A percentile compares a stretch with the other conserved stretches of the same genome.
Conservation (phyloP, 2,329 filamentous ascomycete species). For the Fusarium clavum region DNA sequence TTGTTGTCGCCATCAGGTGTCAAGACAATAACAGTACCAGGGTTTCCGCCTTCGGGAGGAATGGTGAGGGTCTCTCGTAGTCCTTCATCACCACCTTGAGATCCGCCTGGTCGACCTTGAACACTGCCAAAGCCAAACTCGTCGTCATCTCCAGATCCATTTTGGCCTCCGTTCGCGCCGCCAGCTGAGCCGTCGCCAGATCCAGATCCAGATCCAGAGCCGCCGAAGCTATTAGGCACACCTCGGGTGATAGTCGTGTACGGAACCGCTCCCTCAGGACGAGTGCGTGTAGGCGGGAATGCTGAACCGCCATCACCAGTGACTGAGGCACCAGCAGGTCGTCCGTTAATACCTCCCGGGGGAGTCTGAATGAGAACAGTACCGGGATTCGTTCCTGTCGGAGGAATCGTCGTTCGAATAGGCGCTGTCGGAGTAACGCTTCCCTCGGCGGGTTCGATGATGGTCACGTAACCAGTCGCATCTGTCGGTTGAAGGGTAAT, state of each 20-base stretch:
- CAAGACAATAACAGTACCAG: slow-evolving; percentile 27
- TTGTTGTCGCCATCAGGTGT: not conserved
- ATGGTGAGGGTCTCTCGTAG: slow-evolving; percentile 20
- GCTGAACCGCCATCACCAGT: slow-evolving; percentile 3
- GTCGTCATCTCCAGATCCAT: not conserved
- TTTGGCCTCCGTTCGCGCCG: not conserved
- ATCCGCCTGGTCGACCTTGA: not conserved
- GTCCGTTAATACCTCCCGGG: not conserved
- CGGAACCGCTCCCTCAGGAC: not conserved
- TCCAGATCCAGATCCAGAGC: not conserved
- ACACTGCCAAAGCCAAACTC: not conserved
- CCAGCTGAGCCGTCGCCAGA: not conserved
- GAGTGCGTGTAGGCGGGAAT: not conserved
- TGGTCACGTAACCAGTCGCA: slow-evolving; percentile 28
- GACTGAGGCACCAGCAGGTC: not conserved
- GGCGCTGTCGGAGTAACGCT: slow-evolving; percentile 24
- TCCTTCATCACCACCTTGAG: not conserved
- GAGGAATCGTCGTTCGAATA: slow-evolving; percentile 30
- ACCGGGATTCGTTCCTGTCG: slow-evolving; percentile 37
- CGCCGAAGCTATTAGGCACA: not conserved
- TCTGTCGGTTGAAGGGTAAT: slow-evolving; percentile 31
- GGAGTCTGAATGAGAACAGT: slow-evolving; percentile 42
- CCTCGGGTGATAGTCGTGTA: slow-evolving; percentile 29
- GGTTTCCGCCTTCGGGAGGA: slow-evolving; percentile 19
- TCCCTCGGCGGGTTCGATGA: slow-evolving; percentile 36